These are phyloP conservation scores for Syncephalis plumigaleata DNA, from an alignment of 371 early-diverging fungal genomes.

Conservation along the genomic window DNA sequence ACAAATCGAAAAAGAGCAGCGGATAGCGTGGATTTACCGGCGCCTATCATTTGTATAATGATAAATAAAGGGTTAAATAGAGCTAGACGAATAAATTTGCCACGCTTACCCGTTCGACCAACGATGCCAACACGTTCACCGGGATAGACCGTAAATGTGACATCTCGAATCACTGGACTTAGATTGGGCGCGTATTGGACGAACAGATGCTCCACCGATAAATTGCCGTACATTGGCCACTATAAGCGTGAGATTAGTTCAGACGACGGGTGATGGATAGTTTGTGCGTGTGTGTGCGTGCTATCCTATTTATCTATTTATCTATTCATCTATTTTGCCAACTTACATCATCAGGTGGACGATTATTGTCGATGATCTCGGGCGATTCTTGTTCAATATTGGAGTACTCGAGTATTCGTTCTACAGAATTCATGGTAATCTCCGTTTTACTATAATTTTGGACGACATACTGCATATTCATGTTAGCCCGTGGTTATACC, in stretches of 20 bases:
- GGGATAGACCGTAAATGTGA: conserved; percentile 11
- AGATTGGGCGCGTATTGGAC: conserved; percentile 45
- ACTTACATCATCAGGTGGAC: conserved; percentile 7
- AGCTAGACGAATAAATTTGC: too few species aligned
- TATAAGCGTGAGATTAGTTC: conserved; percentile 6
- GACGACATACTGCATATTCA: conserved; percentile 50
- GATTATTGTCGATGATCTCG: conserved; percentile 15
- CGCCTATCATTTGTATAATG: conserved; percentile 8
- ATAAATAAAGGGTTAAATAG: too few species aligned
- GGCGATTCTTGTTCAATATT: conserved; percentile 38
- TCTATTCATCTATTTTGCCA: conserved; percentile 21
- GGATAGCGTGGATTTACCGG: conserved; percentile 48
- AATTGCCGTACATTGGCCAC: conserved; percentile 69
- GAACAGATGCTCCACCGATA: conserved; percentile 37
- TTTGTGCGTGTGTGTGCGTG: conserved; percentile 29
- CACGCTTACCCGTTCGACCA: conserved; percentile 20
- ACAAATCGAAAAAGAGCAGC: conserved; percentile 54
- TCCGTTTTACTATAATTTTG: conserved; percentile 54
- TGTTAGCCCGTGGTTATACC: neutral
- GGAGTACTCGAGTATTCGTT: conserved; percentile 47
- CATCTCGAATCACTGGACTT: conserved; percentile 44
- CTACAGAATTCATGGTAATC: conserved; percentile 31
- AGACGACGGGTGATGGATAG: conserved; percentile 26
- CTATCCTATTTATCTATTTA: conserved; percentile 38
- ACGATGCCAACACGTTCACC: conserved; percentile 20